Base-by-base conservation (phyloP, 495 filamentous ascomycete species). In the Neurospora sp. region DNA sequence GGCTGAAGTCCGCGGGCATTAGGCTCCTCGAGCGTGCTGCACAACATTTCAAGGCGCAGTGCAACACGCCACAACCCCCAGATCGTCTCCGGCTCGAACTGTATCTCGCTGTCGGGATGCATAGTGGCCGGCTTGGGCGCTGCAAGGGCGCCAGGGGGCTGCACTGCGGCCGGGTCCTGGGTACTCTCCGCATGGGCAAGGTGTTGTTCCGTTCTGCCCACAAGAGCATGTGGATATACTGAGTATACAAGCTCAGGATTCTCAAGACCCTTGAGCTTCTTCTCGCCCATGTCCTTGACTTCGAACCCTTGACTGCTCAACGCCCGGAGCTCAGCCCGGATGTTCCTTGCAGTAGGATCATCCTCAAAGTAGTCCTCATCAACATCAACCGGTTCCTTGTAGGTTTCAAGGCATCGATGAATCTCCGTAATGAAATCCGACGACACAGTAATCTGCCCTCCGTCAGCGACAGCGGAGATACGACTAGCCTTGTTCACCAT, bases 401-500 rank as follows among this genome's bases (percentile, higher is more conserved):
- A 97, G 9, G 90, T 90, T 79, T 97, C 93, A 8, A 96, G 87
- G 74, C 93, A 94, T 44, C 95, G 90, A 72, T 97, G 94, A 69
- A 99, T 93, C 80, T 99, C 96, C 39, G 89, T 90, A 81, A 98
- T 96, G 81, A 98, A 98, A 79, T 99, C 96, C 3, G 94, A 91
- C 1, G 94, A 97, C 1, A 97, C 95, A 12, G 94, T 95, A 70
- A 98, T 97, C 81, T 99, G 94, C 3, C 96, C 96, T 45, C 96
- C 96, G 79, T 99, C 96, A n/a, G 96, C 96, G 70, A 93, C 93
- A 44, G 92, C 89, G 8, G 93, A 95, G 69, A 99, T 96, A 81
- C 96, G 91, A 69, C 94, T 91, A 0, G 96, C 93, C 73, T 95
- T 93, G 81, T 99, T 99, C 74, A 99, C 96, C 93, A 99, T 98